Evolutionary conservation across 2,329 filamentous ascomycete genomes (phyloP).

Genomic region (Diaporthe sp.): DNA sequence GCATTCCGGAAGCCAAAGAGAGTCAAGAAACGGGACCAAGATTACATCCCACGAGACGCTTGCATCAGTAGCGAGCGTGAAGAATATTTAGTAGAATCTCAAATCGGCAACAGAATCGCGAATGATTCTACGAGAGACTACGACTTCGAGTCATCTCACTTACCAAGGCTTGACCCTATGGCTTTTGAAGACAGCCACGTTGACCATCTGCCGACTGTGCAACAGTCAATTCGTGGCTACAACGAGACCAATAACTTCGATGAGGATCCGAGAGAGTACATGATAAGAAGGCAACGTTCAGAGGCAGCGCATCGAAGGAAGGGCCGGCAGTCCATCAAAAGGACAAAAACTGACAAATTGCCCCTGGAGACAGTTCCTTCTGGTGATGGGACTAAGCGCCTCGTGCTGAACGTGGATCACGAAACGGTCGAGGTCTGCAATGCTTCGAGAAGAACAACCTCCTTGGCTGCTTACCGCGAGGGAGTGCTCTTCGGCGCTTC

Average conservation of each 20-base stretch:
- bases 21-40: constrained; percentile 25
- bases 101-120: neutral
- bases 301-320: constrained; percentile 35
- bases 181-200: neutral
- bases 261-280: constrained; percentile 39
- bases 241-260: constrained; percentile 6
- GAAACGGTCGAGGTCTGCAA: constrained; percentile 24
- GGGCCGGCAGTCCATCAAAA: constrained; percentile 41
- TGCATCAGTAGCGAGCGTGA: neutral
- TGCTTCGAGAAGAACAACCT: neutral
- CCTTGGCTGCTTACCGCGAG: neutral
- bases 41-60: neutral
- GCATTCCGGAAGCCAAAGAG: constrained; percentile 33
- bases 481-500: neutral
- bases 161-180: neutral
- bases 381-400: constrained; percentile 35
- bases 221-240: neutral
- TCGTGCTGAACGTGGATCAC: constrained; percentile 41
- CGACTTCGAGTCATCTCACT: neutral
- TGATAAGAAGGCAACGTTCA: constrained; percentile 44
- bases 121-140: neutral
- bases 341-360: constrained; percentile 45
- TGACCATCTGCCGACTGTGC: neutral
- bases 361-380: constrained; percentile 46
- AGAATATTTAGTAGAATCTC: neutral